Evolutionary conservation across 495 filamentous ascomycete genomes (phyloP).

Genomic region (Tetracladium setigerum): DNA sequence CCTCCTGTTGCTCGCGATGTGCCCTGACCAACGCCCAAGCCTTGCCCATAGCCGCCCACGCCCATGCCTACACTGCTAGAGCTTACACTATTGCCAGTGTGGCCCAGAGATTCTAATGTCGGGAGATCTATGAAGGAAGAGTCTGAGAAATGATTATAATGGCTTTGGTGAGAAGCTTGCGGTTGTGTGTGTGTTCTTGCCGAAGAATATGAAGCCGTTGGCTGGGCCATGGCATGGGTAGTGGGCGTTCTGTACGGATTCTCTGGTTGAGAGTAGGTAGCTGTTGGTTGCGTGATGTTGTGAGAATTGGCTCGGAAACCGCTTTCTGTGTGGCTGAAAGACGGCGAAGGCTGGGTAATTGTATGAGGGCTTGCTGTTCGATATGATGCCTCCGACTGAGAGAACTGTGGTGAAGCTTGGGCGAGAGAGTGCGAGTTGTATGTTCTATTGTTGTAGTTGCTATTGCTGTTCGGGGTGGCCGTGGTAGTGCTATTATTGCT

Average conservation of each 20-base stretch:
- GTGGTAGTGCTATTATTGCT: slow-evolving; percentile 19
- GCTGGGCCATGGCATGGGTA: slow-evolving; percentile 23
- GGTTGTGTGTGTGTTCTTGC: slow-evolving; percentile 16
- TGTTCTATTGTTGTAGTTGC: slow-evolving; percentile 3
- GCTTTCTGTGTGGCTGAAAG: slow-evolving; percentile 16
- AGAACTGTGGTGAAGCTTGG: slow-evolving; percentile 20
- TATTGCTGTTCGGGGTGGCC: slow-evolving; percentile 3
- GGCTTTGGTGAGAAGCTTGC: slow-evolving; percentile 46
- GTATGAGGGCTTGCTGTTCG: slow-evolving; percentile 23
- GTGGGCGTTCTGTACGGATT: slow-evolving; percentile 25
- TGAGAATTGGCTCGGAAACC: slow-evolving; percentile 12
- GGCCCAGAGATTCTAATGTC: slow-evolving; percentile 34
- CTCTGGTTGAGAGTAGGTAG: slow-evolving; percentile 21
- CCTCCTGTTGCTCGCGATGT: slow-evolving; percentile 6
- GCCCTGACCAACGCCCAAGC: slow-evolving; percentile 13
- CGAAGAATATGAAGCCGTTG: slow-evolving; percentile 14
- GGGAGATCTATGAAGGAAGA: slow-evolving; percentile 23
- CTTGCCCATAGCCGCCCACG: slow-evolving; percentile 17
- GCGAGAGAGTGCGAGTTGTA: slow-evolving; percentile 7
- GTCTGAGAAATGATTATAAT: slow-evolving; percentile 20
- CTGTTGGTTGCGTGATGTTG: slow-evolving; percentile 15
- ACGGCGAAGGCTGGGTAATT: slow-evolving; percentile 22
- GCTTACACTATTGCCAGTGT: slow-evolving; percentile 22
- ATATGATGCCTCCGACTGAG: slow-evolving; percentile 25
- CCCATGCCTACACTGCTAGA: slow-evolving; percentile 6